Base-by-base conservation (phyloP, 805 yeast species). In the Kazachstania bromeliacearum region DNA sequence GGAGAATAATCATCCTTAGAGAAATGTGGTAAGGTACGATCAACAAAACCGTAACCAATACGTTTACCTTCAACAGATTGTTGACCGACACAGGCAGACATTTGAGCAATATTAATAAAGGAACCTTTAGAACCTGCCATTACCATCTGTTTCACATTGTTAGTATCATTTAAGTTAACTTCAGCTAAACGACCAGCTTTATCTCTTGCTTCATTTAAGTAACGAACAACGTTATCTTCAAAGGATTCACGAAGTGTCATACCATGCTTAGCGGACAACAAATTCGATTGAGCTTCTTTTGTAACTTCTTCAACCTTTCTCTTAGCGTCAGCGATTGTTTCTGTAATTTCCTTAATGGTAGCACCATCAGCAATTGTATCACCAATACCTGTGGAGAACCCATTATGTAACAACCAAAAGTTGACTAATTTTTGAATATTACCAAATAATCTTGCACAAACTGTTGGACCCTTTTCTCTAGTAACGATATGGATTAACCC, bases 71-170 rank as follows among this genome's bases (percentile, higher is more conserved):
- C 98, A 31, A 92, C 98, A 65, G 94, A 92, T 61, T 92, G 99
- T 64, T 92, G 99, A 53, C 98, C 98, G 20, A 92, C 98, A 81
- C 98, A 92, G 8, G 98, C 98, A 28, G 96, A 87, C 98, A 92
- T 92, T 67, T 88, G 97, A 17, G 99, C 94, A 60, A 92, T 92
- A 62, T 92, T 92, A 62, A 92, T 92, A 62, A 89, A 92, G 12
- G 98, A 92, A 71, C 99, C 99, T 66, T 92, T 92, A 22, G 99
- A 92, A 55, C 99, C 99, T 10, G 98, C 92, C 46, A 89, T 81
- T 34, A 92, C 98, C 99, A 92, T 92, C 70, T 92, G 99, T 60
- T 92, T 92, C 48, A 92, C 99, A 55, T 89, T 89, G 59, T 92
- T 92, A 47, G 81, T 70, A 54, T 88, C 95, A 59, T 88, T 89